Conservation (phyloP, 2,329 filamentous ascomycete species). For the Hypoxylon sp. region DNA sequence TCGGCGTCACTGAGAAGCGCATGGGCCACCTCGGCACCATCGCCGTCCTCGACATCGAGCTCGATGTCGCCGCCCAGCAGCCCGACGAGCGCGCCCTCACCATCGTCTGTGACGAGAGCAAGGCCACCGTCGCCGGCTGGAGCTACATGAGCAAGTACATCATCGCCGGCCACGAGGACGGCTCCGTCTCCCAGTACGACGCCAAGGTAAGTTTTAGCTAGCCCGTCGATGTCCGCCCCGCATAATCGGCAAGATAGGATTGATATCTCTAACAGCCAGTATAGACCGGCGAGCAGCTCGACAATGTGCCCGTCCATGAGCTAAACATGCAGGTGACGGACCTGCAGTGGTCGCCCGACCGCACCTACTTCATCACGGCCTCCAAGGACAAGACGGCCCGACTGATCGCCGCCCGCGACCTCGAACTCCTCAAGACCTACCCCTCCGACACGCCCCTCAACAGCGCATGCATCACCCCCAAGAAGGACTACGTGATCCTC, state of each 20-base stretch:
- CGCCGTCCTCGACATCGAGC: conserved; percentile 87
- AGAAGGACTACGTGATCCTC: conserved; percentile 97
- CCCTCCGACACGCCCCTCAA: conserved; percentile 92
- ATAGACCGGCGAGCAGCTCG: conserved; percentile 79
- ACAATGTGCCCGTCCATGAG: conserved; percentile 86
- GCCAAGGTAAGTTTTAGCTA: conserved; percentile 70
- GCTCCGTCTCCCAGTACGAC: conserved; percentile 89
- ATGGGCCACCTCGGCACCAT: conserved; percentile 97
- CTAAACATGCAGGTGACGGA: conserved; percentile 85
- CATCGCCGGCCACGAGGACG: conserved; percentile 96
- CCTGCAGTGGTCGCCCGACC: conserved; percentile 91
- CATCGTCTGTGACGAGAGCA: conserved; percentile 94
- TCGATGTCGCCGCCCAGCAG: conserved; percentile 84
- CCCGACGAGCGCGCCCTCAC: conserved; percentile 80
- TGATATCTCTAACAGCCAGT: conserved; percentile 27
- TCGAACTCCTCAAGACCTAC: conserved; percentile 94
- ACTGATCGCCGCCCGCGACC: conserved; percentile 85
- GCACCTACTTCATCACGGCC: conserved; percentile 97
- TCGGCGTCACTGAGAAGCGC: conserved; percentile 97
- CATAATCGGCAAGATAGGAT: no score
- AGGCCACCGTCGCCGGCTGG: conserved; percentile 97
- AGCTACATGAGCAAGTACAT: conserved; percentile 95
- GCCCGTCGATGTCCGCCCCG: no score
- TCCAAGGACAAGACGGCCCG: conserved; percentile 95
- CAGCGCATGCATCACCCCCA: conserved; percentile 90